Evolutionary conservation across 2,329 filamentous ascomycete genomes (phyloP).

Genomic region (Alternaria triticina): DNA sequence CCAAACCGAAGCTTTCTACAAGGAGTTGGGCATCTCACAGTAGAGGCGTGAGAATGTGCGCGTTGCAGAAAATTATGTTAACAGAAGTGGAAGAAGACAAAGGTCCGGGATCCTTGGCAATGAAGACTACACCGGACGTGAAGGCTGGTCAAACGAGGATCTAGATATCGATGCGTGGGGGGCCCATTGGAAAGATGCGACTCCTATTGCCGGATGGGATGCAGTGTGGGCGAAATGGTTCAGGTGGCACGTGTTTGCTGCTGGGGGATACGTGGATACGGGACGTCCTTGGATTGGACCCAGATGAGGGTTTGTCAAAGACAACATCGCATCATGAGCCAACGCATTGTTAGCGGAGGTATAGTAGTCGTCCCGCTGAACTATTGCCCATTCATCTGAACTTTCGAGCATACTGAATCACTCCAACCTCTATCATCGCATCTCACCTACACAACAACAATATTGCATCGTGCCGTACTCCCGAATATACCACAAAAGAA

Average conservation of each 20-base stretch:
- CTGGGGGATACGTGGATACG: neutral
- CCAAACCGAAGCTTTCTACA: constrained; percentile 79
- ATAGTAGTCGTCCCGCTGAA: neutral
- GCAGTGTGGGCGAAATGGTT: neutral
- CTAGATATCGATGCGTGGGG: neutral
- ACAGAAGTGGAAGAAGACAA: neutral
- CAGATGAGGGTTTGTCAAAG: neutral
- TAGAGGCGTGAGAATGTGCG: constrained; percentile 13
- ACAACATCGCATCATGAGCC: neutral
- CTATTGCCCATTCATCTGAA: neutral
- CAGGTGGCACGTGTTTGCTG: neutral
- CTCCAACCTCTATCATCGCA: neutral
- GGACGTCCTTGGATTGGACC: neutral
- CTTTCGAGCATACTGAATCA: neutral
- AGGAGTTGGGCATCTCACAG: constrained; percentile 67
- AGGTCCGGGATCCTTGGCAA: neutral
- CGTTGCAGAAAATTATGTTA: neutral
- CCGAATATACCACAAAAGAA: too few relatives aligned
- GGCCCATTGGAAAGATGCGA: neutral
- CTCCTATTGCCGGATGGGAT: neutral
- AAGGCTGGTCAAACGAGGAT: neutral
- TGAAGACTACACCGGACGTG: neutral
- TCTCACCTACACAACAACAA: too few relatives aligned
- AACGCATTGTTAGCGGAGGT: neutral
- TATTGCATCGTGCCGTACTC: too few relatives aligned